Conservation (phyloP, 1,139 yeast genomes). For the Yamadazyma sp. region DNA sequence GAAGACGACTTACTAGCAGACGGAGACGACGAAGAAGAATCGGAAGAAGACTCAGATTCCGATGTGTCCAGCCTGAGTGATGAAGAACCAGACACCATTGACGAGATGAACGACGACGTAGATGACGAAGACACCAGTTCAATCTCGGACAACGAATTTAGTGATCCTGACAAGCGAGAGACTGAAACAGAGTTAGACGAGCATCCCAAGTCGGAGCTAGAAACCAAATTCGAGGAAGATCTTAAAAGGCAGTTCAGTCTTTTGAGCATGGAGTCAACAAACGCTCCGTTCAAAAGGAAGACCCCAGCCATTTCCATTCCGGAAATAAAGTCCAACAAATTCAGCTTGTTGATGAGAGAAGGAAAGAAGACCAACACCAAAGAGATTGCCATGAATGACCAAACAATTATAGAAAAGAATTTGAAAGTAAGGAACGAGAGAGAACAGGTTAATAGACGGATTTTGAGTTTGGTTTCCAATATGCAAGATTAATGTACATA, state of each 20-base stretch:
- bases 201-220: neutral
- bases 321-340: conserved; percentile 27
- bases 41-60: conserved; percentile 13
- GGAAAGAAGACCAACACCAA: conserved; percentile 50
- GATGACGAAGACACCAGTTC: neutral
- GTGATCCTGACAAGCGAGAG: neutral
- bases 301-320: conserved; percentile 1
- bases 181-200: neutral
- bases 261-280: conserved; percentile 4
- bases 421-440: conserved; percentile 32
- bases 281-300: neutral
- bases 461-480: conserved; percentile 42
- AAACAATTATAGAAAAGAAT: conserved; percentile 44
- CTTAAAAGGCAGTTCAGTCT: conserved; percentile 53
- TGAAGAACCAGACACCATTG: conserved; percentile 6
- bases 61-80: conserved; percentile 13
- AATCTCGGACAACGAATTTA: neutral
- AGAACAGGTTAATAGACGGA: conserved; percentile 28
- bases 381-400: conserved; percentile 43
- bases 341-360: conserved; percentile 51
- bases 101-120: conserved; percentile 3
- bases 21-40: conserved; percentile 9
- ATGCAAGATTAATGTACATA: conserved; percentile 25
- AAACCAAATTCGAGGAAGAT: conserved; percentile 44
- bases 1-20: conserved; percentile 18